These are phyloP conservation scores for Aspergillus chevalieri DNA, from an alignment of 2,329 filamentous ascomycete genomes.

Conservation along the genomic window DNA sequence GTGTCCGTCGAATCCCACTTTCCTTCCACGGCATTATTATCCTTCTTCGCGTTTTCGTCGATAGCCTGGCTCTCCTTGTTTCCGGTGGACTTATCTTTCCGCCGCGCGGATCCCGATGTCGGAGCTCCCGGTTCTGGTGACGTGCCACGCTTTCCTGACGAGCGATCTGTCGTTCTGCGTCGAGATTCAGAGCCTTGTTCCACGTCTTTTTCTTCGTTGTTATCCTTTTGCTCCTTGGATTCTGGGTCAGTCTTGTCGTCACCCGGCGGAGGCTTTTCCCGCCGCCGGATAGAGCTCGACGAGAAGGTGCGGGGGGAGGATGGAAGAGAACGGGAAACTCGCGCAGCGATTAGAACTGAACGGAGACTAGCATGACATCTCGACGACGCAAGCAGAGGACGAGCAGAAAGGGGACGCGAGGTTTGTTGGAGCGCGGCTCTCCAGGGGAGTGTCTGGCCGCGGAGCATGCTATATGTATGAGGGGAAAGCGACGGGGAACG, in stretches of 20 bases:
- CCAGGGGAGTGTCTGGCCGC: slow-evolving; percentile 61
- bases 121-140: slow-evolving; percentile 25
- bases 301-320: slow-evolving; percentile 37
- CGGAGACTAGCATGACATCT: slow-evolving; percentile 27
- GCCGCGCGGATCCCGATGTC: slow-evolving; percentile 34
- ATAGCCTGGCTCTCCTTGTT: slow-evolving; percentile 33
- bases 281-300: slow-evolving; percentile 45
- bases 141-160: slow-evolving; percentile 22
- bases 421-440: slow-evolving; percentile 53
- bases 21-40: slow-evolving; percentile 30
- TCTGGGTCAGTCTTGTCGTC: slow-evolving; percentile 27
- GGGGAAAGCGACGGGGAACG: background rate
- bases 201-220: slow-evolving; percentile 31
- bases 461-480: slow-evolving; percentile 50
- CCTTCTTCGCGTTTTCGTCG: slow-evolving; percentile 38
- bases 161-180: slow-evolving; percentile 34
- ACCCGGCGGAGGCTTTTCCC: slow-evolving; percentile 50
- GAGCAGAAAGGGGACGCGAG: slow-evolving; percentile 34
- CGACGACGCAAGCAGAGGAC: slow-evolving; percentile 25
- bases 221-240: slow-evolving; percentile 21
- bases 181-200: slow-evolving; percentile 41
- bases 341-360: slow-evolving; percentile 20
- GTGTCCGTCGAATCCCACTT: slow-evolving; percentile 48
- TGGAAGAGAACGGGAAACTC: slow-evolving; percentile 18
- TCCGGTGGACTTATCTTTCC: slow-evolving; percentile 29